Percentiles rank a stretch among this genome's conserved stretches.
Evolutionary conservation across 106 monocot species (phyloP).

Genomic region (Vanilla planifolia): DNA sequence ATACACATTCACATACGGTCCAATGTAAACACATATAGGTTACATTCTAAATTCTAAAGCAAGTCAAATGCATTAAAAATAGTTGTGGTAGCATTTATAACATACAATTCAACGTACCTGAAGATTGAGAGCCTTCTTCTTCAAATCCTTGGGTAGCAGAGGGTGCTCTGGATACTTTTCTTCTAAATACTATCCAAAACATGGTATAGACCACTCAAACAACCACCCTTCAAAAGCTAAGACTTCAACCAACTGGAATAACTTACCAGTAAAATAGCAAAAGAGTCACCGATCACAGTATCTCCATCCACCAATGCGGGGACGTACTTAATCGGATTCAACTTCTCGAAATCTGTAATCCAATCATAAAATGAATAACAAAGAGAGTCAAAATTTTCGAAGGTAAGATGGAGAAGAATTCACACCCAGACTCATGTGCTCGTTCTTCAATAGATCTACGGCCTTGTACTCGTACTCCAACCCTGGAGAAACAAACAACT

Average conservation of each 20-base stretch:
- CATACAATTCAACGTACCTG: too few relatives aligned
- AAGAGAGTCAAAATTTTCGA: not conserved
- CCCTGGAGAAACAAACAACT: slow-evolving; percentile 24
- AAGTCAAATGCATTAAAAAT: too few relatives aligned
- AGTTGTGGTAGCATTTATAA: too few relatives aligned
- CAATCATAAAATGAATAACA: not conserved
- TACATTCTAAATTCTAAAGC: too few relatives aligned
- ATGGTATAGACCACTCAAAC: not conserved
- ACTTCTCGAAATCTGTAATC: slow-evolving; percentile 33
- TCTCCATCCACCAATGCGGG: slow-evolving; percentile 39
- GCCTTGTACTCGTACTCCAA: slow-evolving; percentile 81
- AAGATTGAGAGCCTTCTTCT: slow-evolving; percentile 42
- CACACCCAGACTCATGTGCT: slow-evolving; percentile 56
- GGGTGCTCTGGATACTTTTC: slow-evolving; percentile 44
- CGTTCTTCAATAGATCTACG: slow-evolving; percentile 67
- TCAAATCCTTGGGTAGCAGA: slow-evolving; percentile 39
- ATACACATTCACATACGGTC: too few relatives aligned
- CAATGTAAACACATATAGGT: too few relatives aligned
- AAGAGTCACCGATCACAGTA: slow-evolving; percentile 32
- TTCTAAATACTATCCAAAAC: slow-evolving; percentile 37
- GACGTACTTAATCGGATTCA: slow-evolving; percentile 43
- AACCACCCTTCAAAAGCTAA: not conserved
- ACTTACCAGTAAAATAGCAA: slow-evolving; percentile 37
- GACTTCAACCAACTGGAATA: not conserved
- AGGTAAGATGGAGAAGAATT: not conserved